Evolutionary conservation across 352 stramenopile species (phyloP).

Genomic region (Phytophthora macrochlamydospora): DNA sequence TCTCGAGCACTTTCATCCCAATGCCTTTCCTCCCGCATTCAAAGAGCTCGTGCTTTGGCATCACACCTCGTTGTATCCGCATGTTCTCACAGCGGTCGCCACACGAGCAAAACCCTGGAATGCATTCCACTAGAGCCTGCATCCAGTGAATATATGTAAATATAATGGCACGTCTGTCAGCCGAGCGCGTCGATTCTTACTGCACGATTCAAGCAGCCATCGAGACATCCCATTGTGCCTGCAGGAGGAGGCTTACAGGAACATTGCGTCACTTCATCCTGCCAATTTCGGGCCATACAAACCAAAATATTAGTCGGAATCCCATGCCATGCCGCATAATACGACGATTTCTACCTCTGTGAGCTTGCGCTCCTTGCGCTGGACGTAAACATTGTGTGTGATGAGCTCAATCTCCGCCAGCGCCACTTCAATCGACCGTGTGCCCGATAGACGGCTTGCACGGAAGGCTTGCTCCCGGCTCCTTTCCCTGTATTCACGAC

Average conservation of each 20-base stretch:
- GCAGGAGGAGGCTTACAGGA: slow-evolving; percentile 47
- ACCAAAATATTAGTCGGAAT: background rate
- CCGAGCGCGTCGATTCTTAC: slow-evolving; percentile 25
- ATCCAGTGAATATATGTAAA: background rate
- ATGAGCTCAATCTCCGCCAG: slow-evolving; percentile 79
- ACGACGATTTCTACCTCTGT: slow-evolving; percentile 36
- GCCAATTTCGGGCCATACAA: slow-evolving; percentile 2
- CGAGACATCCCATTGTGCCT: slow-evolving; percentile 57
- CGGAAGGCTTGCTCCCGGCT: slow-evolving; percentile 48
- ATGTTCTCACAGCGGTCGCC: slow-evolving; percentile 76
- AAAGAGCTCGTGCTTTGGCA: slow-evolving; percentile 57
- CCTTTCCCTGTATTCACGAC: slow-evolving; percentile 25
- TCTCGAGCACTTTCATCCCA: slow-evolving; percentile 51
- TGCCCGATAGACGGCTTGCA: slow-evolving; percentile 66
- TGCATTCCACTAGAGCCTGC: slow-evolving; percentile 74
- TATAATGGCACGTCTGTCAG: background rate
- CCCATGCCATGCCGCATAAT: background rate
- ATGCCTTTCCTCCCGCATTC: slow-evolving; percentile 71
- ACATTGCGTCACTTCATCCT: slow-evolving; percentile 79
- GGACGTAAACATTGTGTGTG: slow-evolving; percentile 73
- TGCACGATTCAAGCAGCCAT: slow-evolving; percentile 80
- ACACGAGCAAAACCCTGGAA: slow-evolving; percentile 61
- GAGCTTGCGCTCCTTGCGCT: slow-evolving; percentile 60
- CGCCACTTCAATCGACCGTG: slow-evolving; percentile 69
- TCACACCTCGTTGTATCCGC: slow-evolving; percentile 67